Evolutionary conservation across 129 eudicot species (phyloP).

Genomic region (Mikania micrantha): DNA sequence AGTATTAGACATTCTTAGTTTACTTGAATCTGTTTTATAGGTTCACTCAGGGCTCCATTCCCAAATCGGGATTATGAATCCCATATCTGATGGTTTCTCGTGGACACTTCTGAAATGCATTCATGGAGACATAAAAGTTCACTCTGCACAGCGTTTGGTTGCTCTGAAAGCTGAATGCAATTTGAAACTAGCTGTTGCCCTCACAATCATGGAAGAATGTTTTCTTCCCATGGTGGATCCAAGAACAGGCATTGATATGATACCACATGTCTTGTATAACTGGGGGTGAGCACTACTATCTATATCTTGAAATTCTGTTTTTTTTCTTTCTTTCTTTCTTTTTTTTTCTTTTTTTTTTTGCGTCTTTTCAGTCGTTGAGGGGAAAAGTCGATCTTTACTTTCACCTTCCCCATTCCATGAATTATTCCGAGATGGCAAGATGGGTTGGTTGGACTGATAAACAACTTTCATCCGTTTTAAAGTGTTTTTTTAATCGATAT

Average conservation of each 20-base stretch:
- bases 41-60: slow-evolving; percentile 73
- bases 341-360: not conserved
- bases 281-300: slow-evolving; percentile 68
- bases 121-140: slow-evolving; percentile 71
- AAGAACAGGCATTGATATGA: slow-evolving; percentile 97
- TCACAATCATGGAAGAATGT: slow-evolving; percentile 97
- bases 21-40: slow-evolving; percentile 31
- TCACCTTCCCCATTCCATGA: slow-evolving; percentile 6
- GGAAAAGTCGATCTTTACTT: not conserved
- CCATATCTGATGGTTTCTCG: slow-evolving; percentile 60
- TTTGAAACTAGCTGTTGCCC: slow-evolving; percentile 89
- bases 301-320: slow-evolving; percentile 2
- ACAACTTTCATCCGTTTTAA: not conserved
- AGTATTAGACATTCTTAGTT: not conserved
- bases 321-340: not conserved
- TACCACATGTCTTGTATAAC: slow-evolving; percentile 86
- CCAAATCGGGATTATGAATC: slow-evolving; percentile 55
- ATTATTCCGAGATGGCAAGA: not conserved
- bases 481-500: not conserved
- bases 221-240: slow-evolving; percentile 96
- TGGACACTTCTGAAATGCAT: slow-evolving; percentile 86
- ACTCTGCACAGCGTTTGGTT: slow-evolving; percentile 57
- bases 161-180: slow-evolving; percentile 95
- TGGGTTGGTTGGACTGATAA: not conserved
- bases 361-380: not conserved